Evolutionary conservation across 2,329 filamentous ascomycete species (phyloP).

Genomic region (Rhytidhysteron rufulum): DNA sequence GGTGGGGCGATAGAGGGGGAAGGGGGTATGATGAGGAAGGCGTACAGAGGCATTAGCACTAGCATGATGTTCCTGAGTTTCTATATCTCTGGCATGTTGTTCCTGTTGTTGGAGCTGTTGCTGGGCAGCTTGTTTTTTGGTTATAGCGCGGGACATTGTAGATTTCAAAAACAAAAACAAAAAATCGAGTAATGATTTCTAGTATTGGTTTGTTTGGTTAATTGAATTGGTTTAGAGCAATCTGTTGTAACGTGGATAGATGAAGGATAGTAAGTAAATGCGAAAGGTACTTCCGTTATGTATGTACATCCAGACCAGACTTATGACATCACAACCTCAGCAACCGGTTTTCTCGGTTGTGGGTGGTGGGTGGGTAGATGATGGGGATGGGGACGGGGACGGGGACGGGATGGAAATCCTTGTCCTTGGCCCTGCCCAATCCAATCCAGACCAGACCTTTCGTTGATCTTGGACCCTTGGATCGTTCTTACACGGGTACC

Average conservation of each 20-base stretch:
- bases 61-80: constrained; percentile 27
- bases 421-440: no score
- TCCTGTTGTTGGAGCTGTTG: constrained; percentile 16
- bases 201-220: no score
- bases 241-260: not conserved
- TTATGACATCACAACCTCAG: constrained; percentile 19
- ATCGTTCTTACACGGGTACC: no score
- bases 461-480: constrained; percentile 14
- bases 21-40: not conserved
- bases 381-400: no score
- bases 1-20: not conserved
- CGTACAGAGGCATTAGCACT: constrained; percentile 29
- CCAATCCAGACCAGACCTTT: not conserved
- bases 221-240: not conserved
- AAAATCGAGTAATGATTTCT: not conserved
- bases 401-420: no score
- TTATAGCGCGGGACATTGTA: constrained; percentile 20
- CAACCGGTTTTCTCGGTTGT: constrained; percentile 19
- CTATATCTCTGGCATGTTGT: constrained; percentile 16
- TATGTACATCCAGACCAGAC: no score
- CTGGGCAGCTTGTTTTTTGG: constrained; percentile 21
- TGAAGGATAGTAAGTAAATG: constrained; percentile 4
- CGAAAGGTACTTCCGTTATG: no score
- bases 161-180: not conserved
- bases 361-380: no score